Base-by-base conservation (phyloP, 2,329 filamentous ascomycete genomes). In the Orbilia quercus region DNA sequence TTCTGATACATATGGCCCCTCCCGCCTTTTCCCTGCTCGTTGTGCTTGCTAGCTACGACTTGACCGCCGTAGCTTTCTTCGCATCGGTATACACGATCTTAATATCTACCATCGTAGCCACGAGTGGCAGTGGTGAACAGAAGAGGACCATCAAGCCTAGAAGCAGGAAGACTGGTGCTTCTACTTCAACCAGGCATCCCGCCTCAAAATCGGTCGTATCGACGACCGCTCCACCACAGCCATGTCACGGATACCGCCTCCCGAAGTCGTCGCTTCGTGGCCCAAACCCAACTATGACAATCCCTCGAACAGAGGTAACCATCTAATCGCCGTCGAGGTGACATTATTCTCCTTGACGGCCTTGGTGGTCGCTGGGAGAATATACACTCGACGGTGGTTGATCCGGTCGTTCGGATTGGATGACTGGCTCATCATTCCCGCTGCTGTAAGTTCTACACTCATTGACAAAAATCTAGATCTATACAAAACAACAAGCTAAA, bases 261-360 rank as follows among this genome's bases (percentile, higher is more conserved):
- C 78, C n/a, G 78, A 80, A 18, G 81, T 84, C 18, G 62, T 82
- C 48, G 75, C 77, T 16, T 78, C 79, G 75, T 85, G 83, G 83
- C 84, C 84, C 4, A 76, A 58, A 34, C 82, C 84, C 6, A 85
- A 85, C 75, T 82, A 83, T 75, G 73, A 81, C 54, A 77, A 85
- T 74, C 84, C 84, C 4, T 78, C 78, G 12, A 82, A 80, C 25
- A 80, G 82, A 72, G 82, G 82, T 11, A 80, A 82, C 75, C 80
- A 76, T 34, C 80, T 82, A 20, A 78, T 84, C 11, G 79, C 84
- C 20, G 77, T 83, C 4, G 80, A 82, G 22, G 75, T 82, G 2
- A 69, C 83, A 1, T 78, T 83, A 31, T 77, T 82, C n/a, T 76
- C 75, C 2, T 45, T 84, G 2, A 80, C 82, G 0, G 78, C 82